Evolutionary conservation across 768 basidiomycete species (phyloP).

Genomic region (Russula griseocarnosa): DNA sequence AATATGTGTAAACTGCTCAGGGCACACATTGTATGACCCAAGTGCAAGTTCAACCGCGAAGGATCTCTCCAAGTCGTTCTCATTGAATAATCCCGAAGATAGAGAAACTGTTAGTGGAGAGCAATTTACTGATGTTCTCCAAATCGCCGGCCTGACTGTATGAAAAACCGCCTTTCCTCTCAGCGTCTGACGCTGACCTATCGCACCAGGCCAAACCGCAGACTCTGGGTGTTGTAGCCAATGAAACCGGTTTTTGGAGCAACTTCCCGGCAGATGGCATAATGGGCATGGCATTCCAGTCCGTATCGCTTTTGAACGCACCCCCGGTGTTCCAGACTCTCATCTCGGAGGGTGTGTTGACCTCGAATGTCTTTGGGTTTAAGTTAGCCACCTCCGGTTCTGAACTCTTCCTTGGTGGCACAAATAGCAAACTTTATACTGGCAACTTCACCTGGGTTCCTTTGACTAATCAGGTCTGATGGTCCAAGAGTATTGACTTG

Average conservation of each 20-base stretch:
- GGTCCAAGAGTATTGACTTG: background rate
- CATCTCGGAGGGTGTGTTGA: background rate
- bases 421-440: background rate
- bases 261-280: background rate
- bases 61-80: conserved; percentile 32
- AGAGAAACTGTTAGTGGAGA: conserved; percentile 40
- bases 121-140: conserved; percentile 44
- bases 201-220: background rate
- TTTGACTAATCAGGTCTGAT: background rate
- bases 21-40: conserved; percentile 10
- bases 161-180: background rate
- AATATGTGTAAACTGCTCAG: conserved; percentile 35
- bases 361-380: background rate
- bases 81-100: conserved; percentile 39
- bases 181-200: too few species aligned
- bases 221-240: background rate
- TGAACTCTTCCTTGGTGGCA: background rate
- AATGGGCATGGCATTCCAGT: background rate
- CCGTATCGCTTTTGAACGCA: background rate
- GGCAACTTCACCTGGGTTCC: background rate
- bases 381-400: background rate
- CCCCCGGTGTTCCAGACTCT: background rate
- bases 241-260: too few species aligned
- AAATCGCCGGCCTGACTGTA: conserved; percentile 35
- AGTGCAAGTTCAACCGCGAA: conserved; percentile 25